Base-by-base conservation (phyloP, 2,329 filamentous ascomycete genomes). In the Fusarium sp. region DNA sequence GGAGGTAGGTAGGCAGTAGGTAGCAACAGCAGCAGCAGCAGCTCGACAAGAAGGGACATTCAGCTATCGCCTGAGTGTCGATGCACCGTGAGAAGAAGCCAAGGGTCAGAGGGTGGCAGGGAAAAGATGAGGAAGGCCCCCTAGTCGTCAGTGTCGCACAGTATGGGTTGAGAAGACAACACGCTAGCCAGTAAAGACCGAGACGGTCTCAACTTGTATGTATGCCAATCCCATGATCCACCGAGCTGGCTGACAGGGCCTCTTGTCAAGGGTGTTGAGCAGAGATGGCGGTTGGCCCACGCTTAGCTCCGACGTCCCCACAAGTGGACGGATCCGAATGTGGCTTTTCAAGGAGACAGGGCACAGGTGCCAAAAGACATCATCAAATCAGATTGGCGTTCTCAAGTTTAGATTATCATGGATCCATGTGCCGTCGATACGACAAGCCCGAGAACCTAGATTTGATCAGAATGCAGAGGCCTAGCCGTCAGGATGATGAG, bases 191-290 rank as follows among this genome's bases (percentile, higher is more conserved):
- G 55, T 64, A 59, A 73, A 65, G 65, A 68, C 47, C 65, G 46
- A 75, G 70, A 65, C 54, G 62, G 68, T 76, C 66, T 76, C 60
- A 70, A 72, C 57, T 54, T 65, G 62, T 74, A 57, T 62, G 65
- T 62, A 66, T 70, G 43, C 62, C 68, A 67, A 71, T 71, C 66
- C 66, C 65, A 73, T 72, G 68, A 69, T 72, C 73, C 73, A 75
- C 73, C 58, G 52, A 62, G 61, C 63, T 64, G 54, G 64, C 71
- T 73, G 73, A 63, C 73, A 73, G 74, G 74, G 31, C 72, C 62
- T 59, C 60, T 46, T 63, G 50, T 65, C 62, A 63, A 69, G 72
- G 71, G 68, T 74, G 66, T 57, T 44, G 58, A 71, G 54, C 55
- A 60, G 34, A 60, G 60, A 50, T 37, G 41, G 52, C 58, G 65